Base-by-base conservation (phyloP, 2,329 filamentous ascomycete genomes). In the Cryphonectria naterciae region DNA sequence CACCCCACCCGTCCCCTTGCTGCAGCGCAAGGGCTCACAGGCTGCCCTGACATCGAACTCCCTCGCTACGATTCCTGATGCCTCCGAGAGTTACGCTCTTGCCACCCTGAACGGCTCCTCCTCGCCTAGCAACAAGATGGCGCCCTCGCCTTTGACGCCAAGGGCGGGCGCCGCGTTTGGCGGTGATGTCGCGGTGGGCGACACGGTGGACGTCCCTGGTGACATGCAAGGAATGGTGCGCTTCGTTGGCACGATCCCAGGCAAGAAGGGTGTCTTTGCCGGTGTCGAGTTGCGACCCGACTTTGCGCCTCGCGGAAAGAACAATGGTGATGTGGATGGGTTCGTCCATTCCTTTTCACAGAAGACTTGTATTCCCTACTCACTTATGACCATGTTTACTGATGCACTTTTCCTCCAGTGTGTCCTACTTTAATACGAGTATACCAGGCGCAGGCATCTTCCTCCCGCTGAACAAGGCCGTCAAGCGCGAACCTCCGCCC, bases 291-390 rank as follows among this genome's bases (percentile, higher is more conserved):
- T 99, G 74, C 89, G 91, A 77, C 85, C 88, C 68, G 93, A 97
- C 75, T 97, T 92, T 83, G 93, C 94, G 46, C 81, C 86, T 67
- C 89, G 92, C 78, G 96, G 96, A 46, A 99, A 99, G 85, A 99
- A 99, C 79, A 97, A 89, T 77, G 96, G 96, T 74, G 95, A 97
- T 80, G 96, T 98, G 68, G 95, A 98, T 76, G 96, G 95, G 93
- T 95, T 86, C 81, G 89, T 78, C 41, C 46, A 10, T 13, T 39
- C 35, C 39, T 70, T 73, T 69, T 58, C 56, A 60, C 11, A n/a
- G 35, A 37, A 19, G n/a, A 43, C 37, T 39, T 43, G 1, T 43
- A 17, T 28, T 15, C 41, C 22, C 22, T 19, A n/a, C 37, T 41
- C 4, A 10, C 60, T 41, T 4, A 63, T 46, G 46, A 10, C 68